phyloP scores from a whole-genome alignment of 2,329 filamentous ascomycete genomes.

The Conoideocrella luteorostrata region DNA sequence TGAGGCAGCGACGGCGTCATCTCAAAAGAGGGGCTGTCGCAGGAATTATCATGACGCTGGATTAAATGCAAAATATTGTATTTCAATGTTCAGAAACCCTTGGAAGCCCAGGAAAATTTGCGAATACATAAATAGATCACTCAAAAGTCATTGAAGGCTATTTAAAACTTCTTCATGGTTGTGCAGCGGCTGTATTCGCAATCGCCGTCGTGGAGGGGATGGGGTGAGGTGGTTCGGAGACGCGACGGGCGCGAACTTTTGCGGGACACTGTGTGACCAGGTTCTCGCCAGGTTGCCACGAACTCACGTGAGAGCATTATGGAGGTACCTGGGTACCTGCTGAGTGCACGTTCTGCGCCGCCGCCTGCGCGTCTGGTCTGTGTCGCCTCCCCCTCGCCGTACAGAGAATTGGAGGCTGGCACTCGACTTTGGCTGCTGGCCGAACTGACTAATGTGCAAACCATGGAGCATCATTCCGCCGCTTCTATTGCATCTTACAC shows the following conservation, averaged over 20 bases:
- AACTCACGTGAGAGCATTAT: constrained; percentile 34
- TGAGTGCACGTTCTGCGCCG: not conserved
- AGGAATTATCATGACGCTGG: constrained; percentile 11
- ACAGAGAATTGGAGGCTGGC: too few relatives aligned
- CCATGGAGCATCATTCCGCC: too few relatives aligned
- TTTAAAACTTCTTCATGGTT: constrained; percentile 22
- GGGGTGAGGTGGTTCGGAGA: constrained; percentile 34
- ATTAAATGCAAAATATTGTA: constrained; percentile 7
- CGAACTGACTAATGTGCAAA: too few relatives aligned
- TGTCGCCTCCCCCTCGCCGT: too few relatives aligned
- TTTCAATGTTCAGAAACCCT: constrained; percentile 16
- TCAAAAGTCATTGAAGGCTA: constrained; percentile 9
- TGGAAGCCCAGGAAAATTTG: constrained; percentile 19
- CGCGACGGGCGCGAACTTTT: constrained; percentile 37
- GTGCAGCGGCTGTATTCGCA: constrained; percentile 9
- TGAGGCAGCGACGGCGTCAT: constrained; percentile 14
- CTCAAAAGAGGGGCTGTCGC: constrained; percentile 15
- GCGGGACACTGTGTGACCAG: constrained; percentile 25
- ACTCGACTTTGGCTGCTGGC: too few relatives aligned
- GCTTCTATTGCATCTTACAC: too few relatives aligned
- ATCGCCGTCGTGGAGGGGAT: constrained; percentile 27
- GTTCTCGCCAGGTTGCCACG: constrained; percentile 34
- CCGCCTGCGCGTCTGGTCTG: too few relatives aligned
- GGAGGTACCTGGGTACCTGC: not conserved
- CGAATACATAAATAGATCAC: fast-evolving